Evolutionary conservation across 1,284 basidiomycete species (phyloP), one percentile per base, ranked within the genome.

Genomic region (Puccinia polysora): DNA sequence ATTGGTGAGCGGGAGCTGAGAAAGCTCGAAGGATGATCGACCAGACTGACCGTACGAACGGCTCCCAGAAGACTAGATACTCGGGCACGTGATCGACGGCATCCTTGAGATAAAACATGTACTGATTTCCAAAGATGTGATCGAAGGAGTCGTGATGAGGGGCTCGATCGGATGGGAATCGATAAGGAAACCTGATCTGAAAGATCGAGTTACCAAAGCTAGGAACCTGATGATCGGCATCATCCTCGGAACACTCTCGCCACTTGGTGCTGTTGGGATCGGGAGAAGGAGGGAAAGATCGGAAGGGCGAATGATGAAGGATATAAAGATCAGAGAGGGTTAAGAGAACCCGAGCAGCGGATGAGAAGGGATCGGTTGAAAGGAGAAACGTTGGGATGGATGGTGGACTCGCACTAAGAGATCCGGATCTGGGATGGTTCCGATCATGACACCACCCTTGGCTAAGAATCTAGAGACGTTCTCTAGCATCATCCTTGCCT

Each of bases 41-140:
- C 55, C 52, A 15, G 81, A 78, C 88, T 76, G 76, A 95, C 92
- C 85, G 81, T 55, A 89, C 87, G 78, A 98, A 97, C 76, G 88
- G 88, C 40, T 91, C 88, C 93, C 95, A 99, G 70, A 88, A 85
- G 8, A 99, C 95, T 59, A 98, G 84, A 77, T 95, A 98, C 80
- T 99, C 96, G 1, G 94, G 94, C 34, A 97, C 94, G 77, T 97
- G 88, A 76, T 92, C 92, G 3, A 99, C 94, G 0, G 96, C 96
- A 78, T 98, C 96, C 77, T 86, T 82, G 36, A 99, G 85, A 82
- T 86, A 97, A 83, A 98, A 99, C 79, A 85, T 88, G 79, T 98
- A 99, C 73, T 89, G 87, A 80, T 97, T 90, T 3, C 96, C 96
- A 78, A 88, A 95, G 14, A 87, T 76, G 47, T 64, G 43, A 4